phyloP scores from a whole-genome alignment of 305 asterid species.

The Solanum hybrid region DNA sequence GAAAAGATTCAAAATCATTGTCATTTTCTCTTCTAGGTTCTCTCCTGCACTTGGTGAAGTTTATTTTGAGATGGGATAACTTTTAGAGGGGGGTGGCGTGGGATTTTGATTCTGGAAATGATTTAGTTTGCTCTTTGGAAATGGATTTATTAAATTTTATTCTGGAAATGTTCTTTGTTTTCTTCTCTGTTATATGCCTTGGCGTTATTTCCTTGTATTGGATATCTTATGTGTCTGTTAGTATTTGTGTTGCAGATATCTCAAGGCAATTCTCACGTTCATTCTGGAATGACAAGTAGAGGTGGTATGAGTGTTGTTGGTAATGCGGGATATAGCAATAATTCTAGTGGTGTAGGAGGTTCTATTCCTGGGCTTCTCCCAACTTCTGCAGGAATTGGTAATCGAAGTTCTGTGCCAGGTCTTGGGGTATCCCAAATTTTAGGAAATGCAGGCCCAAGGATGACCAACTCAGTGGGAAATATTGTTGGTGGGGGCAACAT shows the following conservation, averaged over 20 bases:
- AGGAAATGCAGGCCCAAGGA: conserved; percentile 59
- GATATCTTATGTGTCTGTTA: neutral
- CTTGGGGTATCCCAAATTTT: conserved; percentile 57
- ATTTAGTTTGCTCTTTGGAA: neutral
- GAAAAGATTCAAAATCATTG: neutral
- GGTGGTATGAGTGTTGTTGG: conserved; percentile 45
- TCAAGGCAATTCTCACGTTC: conserved; percentile 69
- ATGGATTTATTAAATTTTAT: neutral
- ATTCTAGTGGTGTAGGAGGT: conserved; percentile 8
- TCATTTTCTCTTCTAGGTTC: neutral
- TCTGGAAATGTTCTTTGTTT: neutral
- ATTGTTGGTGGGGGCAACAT: conserved; percentile 57
- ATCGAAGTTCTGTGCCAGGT: conserved; percentile 35
- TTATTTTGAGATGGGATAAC: neutral
- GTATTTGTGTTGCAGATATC: conserved; percentile 51
- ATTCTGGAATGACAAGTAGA: conserved; percentile 57
- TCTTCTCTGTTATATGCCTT: neutral
- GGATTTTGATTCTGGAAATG: neutral
- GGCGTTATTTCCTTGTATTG: neutral
- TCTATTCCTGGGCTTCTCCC: conserved; percentile 17
- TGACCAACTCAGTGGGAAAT: conserved; percentile 58
- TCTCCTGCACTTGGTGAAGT: neutral
- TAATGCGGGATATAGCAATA: conserved; percentile 9
- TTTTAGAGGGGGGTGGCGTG: neutral
- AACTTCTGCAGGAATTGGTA: conserved; percentile 20